Evolutionary conservation across 768 basidiomycete genomes (phyloP).

Genomic region (Glaciozyma martinii): DNA sequence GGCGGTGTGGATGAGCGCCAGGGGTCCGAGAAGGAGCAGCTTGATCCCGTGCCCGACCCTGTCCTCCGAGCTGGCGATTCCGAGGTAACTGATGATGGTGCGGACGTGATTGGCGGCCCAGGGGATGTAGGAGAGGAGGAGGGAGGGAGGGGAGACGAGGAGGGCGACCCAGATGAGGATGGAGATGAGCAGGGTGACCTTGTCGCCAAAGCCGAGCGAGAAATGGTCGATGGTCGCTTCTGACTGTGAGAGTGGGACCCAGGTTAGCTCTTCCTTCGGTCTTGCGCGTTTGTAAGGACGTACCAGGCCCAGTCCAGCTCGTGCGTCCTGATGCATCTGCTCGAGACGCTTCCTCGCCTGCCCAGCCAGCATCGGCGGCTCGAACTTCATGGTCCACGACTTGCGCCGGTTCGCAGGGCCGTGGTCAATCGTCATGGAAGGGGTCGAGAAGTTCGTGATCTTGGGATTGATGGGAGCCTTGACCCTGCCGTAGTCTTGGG

Average conservation of each 20-base stretch:
- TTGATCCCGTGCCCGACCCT: background rate
- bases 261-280: too few species aligned
- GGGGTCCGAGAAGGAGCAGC: background rate
- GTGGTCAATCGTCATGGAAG: slow-evolving; percentile 4
- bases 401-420: background rate
- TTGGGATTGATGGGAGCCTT: background rate
- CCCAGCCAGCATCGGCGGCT: slow-evolving; percentile 14
- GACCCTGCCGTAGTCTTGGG: background rate
- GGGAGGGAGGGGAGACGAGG: background rate
- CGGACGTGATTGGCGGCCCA: background rate
- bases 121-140: too few species aligned
- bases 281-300: background rate
- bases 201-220: background rate
- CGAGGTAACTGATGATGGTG: background rate
- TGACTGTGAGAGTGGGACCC: background rate
- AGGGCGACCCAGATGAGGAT: background rate
- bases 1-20: background rate
- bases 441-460: background rate
- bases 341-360: slow-evolving; percentile 16
- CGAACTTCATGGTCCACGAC: background rate
- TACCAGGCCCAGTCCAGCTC: slow-evolving; percentile 4
- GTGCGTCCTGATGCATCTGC: slow-evolving; percentile 15
- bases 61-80: background rate
- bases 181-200: background rate
- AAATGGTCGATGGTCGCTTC: background rate